Conservation (phyloP, 2,329 filamentous ascomycete genomes). For the Cytospora piceae region DNA sequence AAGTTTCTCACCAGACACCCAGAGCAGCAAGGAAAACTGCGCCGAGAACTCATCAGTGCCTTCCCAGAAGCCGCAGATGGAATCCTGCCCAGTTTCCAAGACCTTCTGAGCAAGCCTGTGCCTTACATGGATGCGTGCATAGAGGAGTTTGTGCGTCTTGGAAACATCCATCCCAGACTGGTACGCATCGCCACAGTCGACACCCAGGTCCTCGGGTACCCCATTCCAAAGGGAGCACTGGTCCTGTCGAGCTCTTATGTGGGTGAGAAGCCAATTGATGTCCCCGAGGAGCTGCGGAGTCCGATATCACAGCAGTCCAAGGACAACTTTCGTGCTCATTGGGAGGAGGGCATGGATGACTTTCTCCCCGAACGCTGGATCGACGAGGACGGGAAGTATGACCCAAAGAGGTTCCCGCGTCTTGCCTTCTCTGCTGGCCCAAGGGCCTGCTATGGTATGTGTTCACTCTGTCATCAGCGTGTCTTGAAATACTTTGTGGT, state of each 20-base stretch:
- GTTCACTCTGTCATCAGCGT: neutral
- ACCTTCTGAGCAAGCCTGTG: too few relatives aligned
- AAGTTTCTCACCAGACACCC: too few relatives aligned
- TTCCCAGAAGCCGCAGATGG: too few relatives aligned
- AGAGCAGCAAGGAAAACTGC: too few relatives aligned
- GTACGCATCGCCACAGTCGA: conserved; percentile 46
- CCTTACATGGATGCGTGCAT: conserved; percentile 51
- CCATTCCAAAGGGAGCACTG: conserved; percentile 46
- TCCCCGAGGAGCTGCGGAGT: neutral
- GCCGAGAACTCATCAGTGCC: too few relatives aligned
- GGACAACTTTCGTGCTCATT: conserved; percentile 1
- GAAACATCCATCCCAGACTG: conserved; percentile 50
- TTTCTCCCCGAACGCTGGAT: neutral
- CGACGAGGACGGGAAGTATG: neutral
- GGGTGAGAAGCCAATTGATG: neutral
- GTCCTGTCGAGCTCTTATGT: conserved; percentile 37
- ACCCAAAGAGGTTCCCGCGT: neutral
- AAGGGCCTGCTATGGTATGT: conserved; percentile 2
- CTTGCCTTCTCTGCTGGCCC: conserved; percentile 4
- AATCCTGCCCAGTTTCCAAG: too few relatives aligned
- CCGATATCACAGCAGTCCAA: neutral
- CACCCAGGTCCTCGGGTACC: conserved; percentile 44
- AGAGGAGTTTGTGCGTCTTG: conserved; percentile 49
- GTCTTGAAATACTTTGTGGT: neutral
- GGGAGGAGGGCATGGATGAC: neutral